These are phyloP conservation scores for Monosporascus sp. DNA, from an alignment of 2,329 filamentous ascomycete species.

Conservation along the genomic window DNA sequence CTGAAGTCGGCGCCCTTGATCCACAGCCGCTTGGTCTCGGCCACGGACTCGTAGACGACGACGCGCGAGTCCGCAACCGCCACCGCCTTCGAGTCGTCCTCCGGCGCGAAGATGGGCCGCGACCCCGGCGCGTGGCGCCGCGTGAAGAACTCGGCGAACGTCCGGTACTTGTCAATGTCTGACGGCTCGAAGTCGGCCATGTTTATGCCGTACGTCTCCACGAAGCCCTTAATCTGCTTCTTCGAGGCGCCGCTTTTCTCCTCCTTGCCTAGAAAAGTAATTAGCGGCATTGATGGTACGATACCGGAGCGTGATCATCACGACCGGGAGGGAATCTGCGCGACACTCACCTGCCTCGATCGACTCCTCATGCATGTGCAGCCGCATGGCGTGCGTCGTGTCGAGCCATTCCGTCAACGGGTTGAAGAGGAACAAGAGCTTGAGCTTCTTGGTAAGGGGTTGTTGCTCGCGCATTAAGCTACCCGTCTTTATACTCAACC, in stretches of 20 bases:
- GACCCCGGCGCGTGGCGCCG: conserved; percentile 24
- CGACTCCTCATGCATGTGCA: conserved; percentile 31
- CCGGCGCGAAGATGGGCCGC: conserved; percentile 21
- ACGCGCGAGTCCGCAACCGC: conserved; percentile 31
- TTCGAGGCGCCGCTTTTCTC: conserved; percentile 25
- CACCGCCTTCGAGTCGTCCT: conserved; percentile 23
- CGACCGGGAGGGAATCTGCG: too few relatives aligned
- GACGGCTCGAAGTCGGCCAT: conserved; percentile 32
- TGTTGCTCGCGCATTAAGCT: conserved; percentile 32
- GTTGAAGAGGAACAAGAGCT: conserved; percentile 36
- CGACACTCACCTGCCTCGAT: conserved; percentile 20
- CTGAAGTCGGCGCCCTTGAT: conserved; percentile 39
- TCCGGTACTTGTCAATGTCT: conserved; percentile 27
- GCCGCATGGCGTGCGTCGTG: conserved; percentile 28
- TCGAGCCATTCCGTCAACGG: conserved; percentile 34
- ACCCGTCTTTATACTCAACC: conserved; percentile 20
- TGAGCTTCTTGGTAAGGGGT: conserved; percentile 33
- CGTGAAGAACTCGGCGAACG: conserved; percentile 34
- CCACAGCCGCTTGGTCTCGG: conserved; percentile 29
- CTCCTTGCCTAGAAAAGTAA: conserved; percentile 8
- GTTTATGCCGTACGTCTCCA: conserved; percentile 30
- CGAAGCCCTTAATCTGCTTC: conserved; percentile 29
- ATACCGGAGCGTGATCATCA: too few relatives aligned
- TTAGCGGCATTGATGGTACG: too few relatives aligned
- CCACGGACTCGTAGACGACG: conserved; percentile 29